phyloP scores from a whole-genome alignment of 2,329 filamentous ascomycete genomes.

The Phoma sp. region DNA sequence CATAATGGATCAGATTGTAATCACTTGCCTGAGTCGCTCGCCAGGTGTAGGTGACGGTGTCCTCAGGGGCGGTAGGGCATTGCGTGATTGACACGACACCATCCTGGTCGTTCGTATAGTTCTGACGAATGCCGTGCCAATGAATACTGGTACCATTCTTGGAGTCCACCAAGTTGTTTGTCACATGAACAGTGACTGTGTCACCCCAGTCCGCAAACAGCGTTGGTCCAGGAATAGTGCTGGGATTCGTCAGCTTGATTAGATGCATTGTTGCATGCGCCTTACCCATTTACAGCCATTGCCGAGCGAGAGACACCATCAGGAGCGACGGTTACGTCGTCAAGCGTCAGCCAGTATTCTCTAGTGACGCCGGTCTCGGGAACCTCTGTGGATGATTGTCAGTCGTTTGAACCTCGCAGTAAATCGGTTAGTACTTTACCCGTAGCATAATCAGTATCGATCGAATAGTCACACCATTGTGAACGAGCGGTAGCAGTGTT shows the following conservation, averaged over 20 bases:
- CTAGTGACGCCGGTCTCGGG: slow-evolving; percentile 63
- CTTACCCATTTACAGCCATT: slow-evolving; percentile 47
- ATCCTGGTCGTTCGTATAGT: slow-evolving; percentile 39
- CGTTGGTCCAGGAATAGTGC: slow-evolving; percentile 53
- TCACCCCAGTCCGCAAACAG: slow-evolving; percentile 51
- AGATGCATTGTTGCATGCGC: not conserved
- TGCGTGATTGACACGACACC: slow-evolving; percentile 43
- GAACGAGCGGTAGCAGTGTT: slow-evolving; percentile 39
- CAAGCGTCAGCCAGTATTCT: slow-evolving; percentile 53
- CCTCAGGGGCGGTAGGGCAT: slow-evolving; percentile 35
- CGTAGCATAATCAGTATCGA: slow-evolving; percentile 60
- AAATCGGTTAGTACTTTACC: not conserved
- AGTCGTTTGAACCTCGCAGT: not conserved
- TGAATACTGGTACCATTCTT: slow-evolving; percentile 42
- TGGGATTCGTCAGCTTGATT: not conserved
- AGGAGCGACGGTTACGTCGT: slow-evolving; percentile 53
- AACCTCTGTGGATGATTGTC: slow-evolving; percentile 28
- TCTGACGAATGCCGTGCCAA: slow-evolving; percentile 42
- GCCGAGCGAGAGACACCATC: slow-evolving; percentile 58
- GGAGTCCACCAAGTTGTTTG: slow-evolving; percentile 34
- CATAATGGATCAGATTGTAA: not conserved
- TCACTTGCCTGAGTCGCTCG: slow-evolving; percentile 35
- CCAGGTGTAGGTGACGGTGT: slow-evolving; percentile 43
- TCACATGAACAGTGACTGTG: slow-evolving; percentile 47
- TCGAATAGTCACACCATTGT: slow-evolving; percentile 56